phyloP scores from a whole-genome alignment of 768 basidiomycete species.

The Hygrophoropsis aurantiaca region DNA sequence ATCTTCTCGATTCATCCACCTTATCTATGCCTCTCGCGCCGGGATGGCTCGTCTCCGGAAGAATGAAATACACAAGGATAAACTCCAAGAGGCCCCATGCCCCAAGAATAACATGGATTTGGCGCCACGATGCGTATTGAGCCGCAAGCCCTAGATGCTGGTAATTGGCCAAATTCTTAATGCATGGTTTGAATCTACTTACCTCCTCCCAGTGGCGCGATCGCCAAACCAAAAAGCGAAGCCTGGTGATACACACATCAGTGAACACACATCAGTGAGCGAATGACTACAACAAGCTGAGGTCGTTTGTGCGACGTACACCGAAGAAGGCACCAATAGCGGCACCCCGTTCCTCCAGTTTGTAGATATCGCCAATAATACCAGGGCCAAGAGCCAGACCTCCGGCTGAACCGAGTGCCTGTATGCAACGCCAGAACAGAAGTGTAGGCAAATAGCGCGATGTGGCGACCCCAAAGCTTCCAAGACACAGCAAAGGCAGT shows the following conservation, averaged over 20 bases:
- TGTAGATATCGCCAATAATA: conserved; percentile 67
- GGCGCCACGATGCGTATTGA: conserved; percentile 66
- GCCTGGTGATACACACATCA: conserved; percentile 28
- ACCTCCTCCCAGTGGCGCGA: conserved; percentile 63
- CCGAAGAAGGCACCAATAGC: conserved; percentile 62
- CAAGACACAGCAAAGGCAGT: conserved; percentile 58
- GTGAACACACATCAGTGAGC: background rate
- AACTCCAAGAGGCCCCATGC: conserved; percentile 39
- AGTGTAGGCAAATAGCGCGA: conserved; percentile 45
- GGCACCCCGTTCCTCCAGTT: conserved; percentile 56
- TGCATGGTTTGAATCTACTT: background rate
- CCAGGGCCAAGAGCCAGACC: conserved; percentile 57
- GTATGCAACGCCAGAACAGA: conserved; percentile 62
- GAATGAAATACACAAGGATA: conserved; percentile 38
- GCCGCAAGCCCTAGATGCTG: conserved; percentile 41
- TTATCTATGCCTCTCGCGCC: conserved; percentile 56
- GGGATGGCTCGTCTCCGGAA: conserved; percentile 73
- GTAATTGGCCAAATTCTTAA: background rate
- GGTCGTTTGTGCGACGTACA: conserved; percentile 28
- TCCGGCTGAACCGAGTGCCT: conserved; percentile 63
- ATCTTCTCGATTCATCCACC: conserved; percentile 16
- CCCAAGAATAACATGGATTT: conserved; percentile 51
- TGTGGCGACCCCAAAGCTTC: conserved; percentile 58
- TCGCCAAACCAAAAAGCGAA: conserved; percentile 54
- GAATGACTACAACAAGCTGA: conserved; percentile 6